Percentiles rank a stretch among this genome's conserved stretches.
phyloP scores from a whole-genome alignment of 2,329 filamentous ascomycete genomes.

The Clarireedia sp. region DNA sequence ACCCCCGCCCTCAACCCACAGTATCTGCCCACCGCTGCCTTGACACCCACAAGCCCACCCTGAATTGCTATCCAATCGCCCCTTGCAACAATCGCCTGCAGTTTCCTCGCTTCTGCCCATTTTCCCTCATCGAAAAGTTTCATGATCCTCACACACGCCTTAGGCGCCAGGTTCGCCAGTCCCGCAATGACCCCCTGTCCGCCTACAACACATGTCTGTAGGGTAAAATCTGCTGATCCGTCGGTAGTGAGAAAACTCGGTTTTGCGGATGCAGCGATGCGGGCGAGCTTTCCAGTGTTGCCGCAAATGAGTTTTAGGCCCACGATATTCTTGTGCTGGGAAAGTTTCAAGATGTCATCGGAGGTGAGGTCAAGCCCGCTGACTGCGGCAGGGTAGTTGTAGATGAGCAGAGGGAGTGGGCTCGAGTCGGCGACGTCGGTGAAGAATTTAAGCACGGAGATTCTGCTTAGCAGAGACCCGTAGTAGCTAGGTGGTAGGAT shows the following conservation, averaged over 20 bases:
- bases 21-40: slow-evolving; percentile 50
- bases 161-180: slow-evolving; percentile 8
- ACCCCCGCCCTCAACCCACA: slow-evolving; percentile 51
- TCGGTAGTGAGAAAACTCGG: neutral
- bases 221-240: slow-evolving; percentile 3
- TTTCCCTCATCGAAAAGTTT: slow-evolving; percentile 49
- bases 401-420: slow-evolving; percentile 37
- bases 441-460: slow-evolving; percentile 48
- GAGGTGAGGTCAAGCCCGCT: slow-evolving; percentile 38
- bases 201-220: slow-evolving; percentile 4
- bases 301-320: slow-evolving; percentile 34
- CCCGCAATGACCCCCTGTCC: slow-evolving; percentile 4
- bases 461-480: slow-evolving; percentile 35
- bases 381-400: slow-evolving; percentile 39
- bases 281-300: slow-evolving; percentile 37
- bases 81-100: slow-evolving; percentile 53
- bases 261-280: slow-evolving; percentile 25
- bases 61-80: slow-evolving; percentile 62
- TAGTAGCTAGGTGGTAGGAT: slow-evolving; percentile 35
- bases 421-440: slow-evolving; percentile 32
- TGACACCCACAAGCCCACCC: slow-evolving; percentile 58
- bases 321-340: slow-evolving; percentile 30
- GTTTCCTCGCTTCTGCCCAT: slow-evolving; percentile 46
- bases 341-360: slow-evolving; percentile 28
- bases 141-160: slow-evolving; percentile 49